Evolutionary conservation across 208 protist genomes (phyloP), one percentile per base, ranked within the genome.

Genomic region (Leishmania arabica): DNA sequence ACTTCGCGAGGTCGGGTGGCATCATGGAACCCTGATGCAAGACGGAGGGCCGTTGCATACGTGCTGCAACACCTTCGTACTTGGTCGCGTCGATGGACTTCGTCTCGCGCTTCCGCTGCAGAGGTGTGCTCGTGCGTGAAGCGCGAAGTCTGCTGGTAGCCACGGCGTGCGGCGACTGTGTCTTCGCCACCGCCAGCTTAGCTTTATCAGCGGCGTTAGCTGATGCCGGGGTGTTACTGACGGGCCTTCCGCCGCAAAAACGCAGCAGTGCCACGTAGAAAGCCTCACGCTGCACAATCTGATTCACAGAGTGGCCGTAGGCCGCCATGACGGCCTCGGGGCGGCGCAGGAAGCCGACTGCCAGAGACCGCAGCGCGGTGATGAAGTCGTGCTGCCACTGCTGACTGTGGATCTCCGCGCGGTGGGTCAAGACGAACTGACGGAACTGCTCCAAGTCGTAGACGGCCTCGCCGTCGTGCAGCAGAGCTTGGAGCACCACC

Each of bases 241-340:
- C 1, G 1, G 86, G 66, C 42, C 84, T 78, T 9, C 75, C 79
- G n/a, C 81, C 81, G 62, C 84, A 77, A 34, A 75, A 5, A 11
- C 84, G 80, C 45, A 90, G 79, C 78, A 90, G 76, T 2, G 69
- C 84, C 3, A 85, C n/a, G 77, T 86, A 83, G 17, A 85, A 75
- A 1, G 77, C 69, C 74, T 88, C 84, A 70, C 83, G 75, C 71
- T 87, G 66, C 65, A 88, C 72, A 13, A 88, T 31, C 17, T 58
- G 64, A 24, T 60, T 65, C 17, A 90, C 60, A n/a, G 79, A 74
- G 79, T 74, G 75, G 70, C 79, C 81, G 64, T 80, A 82, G 40
- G 78, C 73, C 6, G 64, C 68, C 31, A 84, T 78, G 17, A 82
- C 71, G 4, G 21, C 37, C 11, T 69, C 66, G 4, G 87, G 87